These are phyloP conservation scores for Ascochyta clinopodiicola DNA, from an alignment of 2,329 filamentous ascomycete genomes.

Conservation along the genomic window DNA sequence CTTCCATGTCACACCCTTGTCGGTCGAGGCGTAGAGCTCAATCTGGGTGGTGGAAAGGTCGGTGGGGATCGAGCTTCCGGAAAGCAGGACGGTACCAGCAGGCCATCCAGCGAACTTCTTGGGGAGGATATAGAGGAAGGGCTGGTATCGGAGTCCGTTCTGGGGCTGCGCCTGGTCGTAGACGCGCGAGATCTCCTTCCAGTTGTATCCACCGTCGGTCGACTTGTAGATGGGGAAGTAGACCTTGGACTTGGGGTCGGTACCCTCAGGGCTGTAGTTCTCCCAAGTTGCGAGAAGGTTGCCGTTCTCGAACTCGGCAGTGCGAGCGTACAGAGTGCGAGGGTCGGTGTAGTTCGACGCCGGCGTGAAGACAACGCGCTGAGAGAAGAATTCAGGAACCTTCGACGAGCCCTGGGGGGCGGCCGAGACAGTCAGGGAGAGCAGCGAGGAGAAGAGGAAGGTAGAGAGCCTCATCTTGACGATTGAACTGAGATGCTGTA, in stretches of 20 bases:
- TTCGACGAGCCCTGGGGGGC: conserved; percentile 27
- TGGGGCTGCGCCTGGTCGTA: conserved; percentile 69
- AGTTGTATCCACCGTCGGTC: conserved; percentile 58
- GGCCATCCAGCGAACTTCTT: conserved; percentile 63
- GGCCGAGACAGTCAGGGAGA: conserved; percentile 29
- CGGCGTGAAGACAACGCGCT: conserved; percentile 52
- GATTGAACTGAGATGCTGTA: conserved; percentile 11
- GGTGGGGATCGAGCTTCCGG: conserved; percentile 66
- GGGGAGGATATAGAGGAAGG: conserved; percentile 70
- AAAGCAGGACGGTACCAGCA: conserved; percentile 68
- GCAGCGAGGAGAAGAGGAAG: conserved; percentile 33
- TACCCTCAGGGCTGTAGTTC: conserved; percentile 56
- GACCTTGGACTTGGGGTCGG: conserved; percentile 41
- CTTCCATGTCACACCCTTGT: conserved; percentile 68
- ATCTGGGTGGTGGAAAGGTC: conserved; percentile 70
- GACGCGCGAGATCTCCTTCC: conserved; percentile 68
- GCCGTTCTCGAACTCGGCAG: conserved; percentile 53
- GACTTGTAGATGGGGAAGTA: conserved; percentile 58
- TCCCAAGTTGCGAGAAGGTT: conserved; percentile 62
- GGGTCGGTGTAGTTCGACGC: conserved; percentile 55
- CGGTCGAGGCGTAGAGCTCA: conserved; percentile 70
- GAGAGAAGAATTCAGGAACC: conserved; percentile 36
- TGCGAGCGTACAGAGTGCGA: conserved; percentile 60
- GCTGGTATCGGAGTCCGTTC: conserved; percentile 73
- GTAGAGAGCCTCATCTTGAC: conserved; percentile 42